Evolutionary conservation across 441 rosid genomes (phyloP), one percentile per base, ranked within the genome.

Genomic region (Gossypium lobatum): DNA sequence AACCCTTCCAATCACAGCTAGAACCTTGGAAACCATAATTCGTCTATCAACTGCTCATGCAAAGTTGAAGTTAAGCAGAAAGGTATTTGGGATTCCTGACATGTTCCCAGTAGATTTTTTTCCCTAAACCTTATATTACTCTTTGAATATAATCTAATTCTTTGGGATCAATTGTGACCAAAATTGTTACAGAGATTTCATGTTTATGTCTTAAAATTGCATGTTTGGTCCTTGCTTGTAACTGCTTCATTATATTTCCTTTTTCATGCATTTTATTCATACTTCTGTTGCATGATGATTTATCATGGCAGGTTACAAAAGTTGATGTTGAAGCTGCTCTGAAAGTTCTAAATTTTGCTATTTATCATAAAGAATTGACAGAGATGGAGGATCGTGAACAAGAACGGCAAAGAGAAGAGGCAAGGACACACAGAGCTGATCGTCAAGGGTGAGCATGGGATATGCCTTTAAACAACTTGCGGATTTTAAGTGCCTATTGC

Each of bases 1-100:
- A 84, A 93, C 98, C 9, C 98, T 95, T 81, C 98, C 98, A 10
- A 93, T 95, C 68, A 95, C 99, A 63, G 97, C 99, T 18, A 90
- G 99, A 85, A 93, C 99, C 63, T 79, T 95, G 73, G 99, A 95
- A 85, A 95, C 99, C 77, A 90, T 95, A 21, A 95, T 95, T 31
- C 97, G 98, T 71, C 91, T 95, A 74, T 92, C 99, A 28, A 93
- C 99, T 25, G 98, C 99, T 71, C 99, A 95, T 80, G 98, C 99
- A 65, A 95, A 91, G 80, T 71, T 95, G 91, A 93, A 90, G 80
- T 83, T 95, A 82, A 91, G 93, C 86, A 83, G 90, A 85, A 73
- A 90, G 96, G 99, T 37, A 62, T 20, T 34, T n/a, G 25, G 45
- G 48, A 50, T 67, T 65, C 11, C 37, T 7, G 14, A 25, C 4